Evolutionary conservation across 139 green algal species (phyloP).

Genomic region (Chara braunii): DNA sequence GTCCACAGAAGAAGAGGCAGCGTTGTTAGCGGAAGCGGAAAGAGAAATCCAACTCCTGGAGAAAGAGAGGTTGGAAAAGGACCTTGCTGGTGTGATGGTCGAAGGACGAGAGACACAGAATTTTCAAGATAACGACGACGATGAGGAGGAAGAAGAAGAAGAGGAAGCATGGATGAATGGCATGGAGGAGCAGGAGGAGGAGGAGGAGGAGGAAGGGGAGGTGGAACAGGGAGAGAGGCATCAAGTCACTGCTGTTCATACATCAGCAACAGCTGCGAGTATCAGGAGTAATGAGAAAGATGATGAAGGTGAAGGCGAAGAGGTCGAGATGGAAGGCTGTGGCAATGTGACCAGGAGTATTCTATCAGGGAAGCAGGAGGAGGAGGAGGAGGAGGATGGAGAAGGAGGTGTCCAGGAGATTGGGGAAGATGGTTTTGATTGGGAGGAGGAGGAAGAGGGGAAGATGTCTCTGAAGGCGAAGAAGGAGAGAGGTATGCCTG

Average conservation of each 20-base stretch:
- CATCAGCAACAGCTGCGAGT: constrained; percentile 1
- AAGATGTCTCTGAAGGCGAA: background rate
- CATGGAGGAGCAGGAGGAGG: constrained; percentile 15
- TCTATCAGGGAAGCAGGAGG: background rate
- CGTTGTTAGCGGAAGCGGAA: constrained; percentile 30
- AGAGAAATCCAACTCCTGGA: constrained; percentile 26
- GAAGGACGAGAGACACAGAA: background rate
- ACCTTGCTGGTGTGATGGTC: background rate
- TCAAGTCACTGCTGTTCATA: constrained; percentile 8
- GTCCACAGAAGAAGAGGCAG: constrained; percentile 27
- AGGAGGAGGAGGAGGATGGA: background rate
- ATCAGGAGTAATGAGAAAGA: background rate
- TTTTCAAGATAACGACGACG: constrained; percentile 1
- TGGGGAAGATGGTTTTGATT: background rate
- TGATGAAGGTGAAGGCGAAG: background rate
- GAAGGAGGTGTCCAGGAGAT: background rate
- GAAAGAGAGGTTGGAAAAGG: background rate
- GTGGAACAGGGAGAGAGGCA: background rate
- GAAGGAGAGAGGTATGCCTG: constrained; percentile 18
- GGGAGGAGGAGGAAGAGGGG: background rate
- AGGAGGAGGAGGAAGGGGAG: constrained; percentile 3
- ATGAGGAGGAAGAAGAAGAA: background rate
- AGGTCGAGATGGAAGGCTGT: background rate
- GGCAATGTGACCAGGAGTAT: background rate
- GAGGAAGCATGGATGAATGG: background rate